phyloP scores from a whole-genome alignment of 805 yeast genomes.

The Starmerella lactis-condensi region DNA sequence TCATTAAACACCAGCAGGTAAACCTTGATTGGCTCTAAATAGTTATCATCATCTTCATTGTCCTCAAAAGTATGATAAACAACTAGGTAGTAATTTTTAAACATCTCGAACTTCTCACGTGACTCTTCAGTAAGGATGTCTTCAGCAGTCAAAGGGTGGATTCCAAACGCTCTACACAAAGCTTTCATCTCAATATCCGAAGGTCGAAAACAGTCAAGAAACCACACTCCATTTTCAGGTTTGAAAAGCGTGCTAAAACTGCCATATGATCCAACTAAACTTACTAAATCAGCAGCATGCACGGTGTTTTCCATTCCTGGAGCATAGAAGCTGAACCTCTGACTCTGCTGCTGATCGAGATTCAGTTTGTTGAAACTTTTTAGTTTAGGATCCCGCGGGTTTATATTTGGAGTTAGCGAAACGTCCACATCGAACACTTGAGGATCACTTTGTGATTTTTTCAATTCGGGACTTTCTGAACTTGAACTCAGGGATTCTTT shows the following conservation, averaged over 20 bases:
- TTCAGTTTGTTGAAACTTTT: background rate
- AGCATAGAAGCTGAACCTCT: slow-evolving; percentile 67
- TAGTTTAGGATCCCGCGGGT: slow-evolving; percentile 2
- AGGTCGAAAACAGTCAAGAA: slow-evolving; percentile 89
- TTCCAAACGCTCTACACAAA: slow-evolving; percentile 81
- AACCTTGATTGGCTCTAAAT: slow-evolving; percentile 43
- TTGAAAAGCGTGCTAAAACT: slow-evolving; percentile 52
- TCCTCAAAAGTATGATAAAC: slow-evolving; percentile 93
- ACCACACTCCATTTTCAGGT: slow-evolving; percentile 69
- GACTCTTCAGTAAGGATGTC: slow-evolving; percentile 93
- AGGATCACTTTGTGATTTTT: too few relatives aligned
- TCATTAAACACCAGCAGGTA: slow-evolving; percentile 44
- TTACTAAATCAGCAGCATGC: slow-evolving; percentile 74
- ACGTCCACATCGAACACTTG: too few relatives aligned
- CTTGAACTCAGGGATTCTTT: too few relatives aligned
- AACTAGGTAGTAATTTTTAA: slow-evolving; percentile 77
- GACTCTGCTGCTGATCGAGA: slow-evolving; percentile 31
- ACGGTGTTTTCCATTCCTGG: slow-evolving; percentile 71
- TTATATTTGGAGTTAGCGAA: slow-evolving; percentile 2
- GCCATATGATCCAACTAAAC: slow-evolving; percentile 41
- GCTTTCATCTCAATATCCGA: slow-evolving; percentile 89
- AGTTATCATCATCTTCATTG: slow-evolving; percentile 46
- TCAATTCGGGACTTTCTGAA: too few relatives aligned
- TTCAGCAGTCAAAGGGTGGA: slow-evolving; percentile 94
- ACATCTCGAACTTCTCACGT: slow-evolving; percentile 90